Evolutionary conservation across 495 filamentous ascomycete species (phyloP).

Genomic region (Pseudotulostoma volvatum): DNA sequence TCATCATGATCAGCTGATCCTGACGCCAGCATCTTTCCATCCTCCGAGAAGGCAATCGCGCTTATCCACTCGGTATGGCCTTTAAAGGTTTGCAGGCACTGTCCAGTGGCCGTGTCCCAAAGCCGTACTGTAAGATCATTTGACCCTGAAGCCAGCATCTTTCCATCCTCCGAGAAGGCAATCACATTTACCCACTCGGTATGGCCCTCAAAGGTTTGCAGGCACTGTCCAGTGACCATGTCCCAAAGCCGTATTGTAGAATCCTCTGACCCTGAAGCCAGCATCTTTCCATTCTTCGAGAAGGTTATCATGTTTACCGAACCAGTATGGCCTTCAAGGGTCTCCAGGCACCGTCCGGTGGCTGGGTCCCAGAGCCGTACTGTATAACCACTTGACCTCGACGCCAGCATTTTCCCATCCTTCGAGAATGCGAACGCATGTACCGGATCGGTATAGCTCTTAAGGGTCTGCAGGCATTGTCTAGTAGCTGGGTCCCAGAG

Average conservation of each 20-base stretch:
- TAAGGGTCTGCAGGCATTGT: slow-evolving; percentile 4
- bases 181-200: slow-evolving; percentile 18
- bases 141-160: slow-evolving; percentile 14
- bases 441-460: slow-evolving; percentile 4
- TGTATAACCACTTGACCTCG: slow-evolving; percentile 14
- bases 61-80: slow-evolving; percentile 10
- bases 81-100: slow-evolving; percentile 6
- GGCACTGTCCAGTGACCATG: slow-evolving; percentile 2
- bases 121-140: slow-evolving; percentile 19
- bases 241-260: slow-evolving; percentile 4
- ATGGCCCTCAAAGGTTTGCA: slow-evolving; percentile 13
- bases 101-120: slow-evolving; percentile 12
- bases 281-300: slow-evolving; percentile 6
- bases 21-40: slow-evolving; percentile 3
- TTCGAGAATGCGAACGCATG: slow-evolving; percentile 19
- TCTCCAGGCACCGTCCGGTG: slow-evolving; percentile 1
- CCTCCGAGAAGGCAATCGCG: slow-evolving; percentile 5
- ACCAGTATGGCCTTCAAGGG: slow-evolving; percentile 6
- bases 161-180: slow-evolving; percentile 14
- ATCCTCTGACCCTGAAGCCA: slow-evolving; percentile 7
- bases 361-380: slow-evolving; percentile 11
- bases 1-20: slow-evolving; percentile 2
- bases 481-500: slow-evolving; percentile 3
- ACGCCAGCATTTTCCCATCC: slow-evolving; percentile 17
- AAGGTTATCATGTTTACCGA: slow-evolving; percentile 5